Percentiles rank a stretch among this genome's conserved stretches.
These are phyloP conservation scores for Wallemia ichthyophaga DNA, from an alignment of 1,284 basidiomycete genomes.

Conservation along the genomic window DNA sequence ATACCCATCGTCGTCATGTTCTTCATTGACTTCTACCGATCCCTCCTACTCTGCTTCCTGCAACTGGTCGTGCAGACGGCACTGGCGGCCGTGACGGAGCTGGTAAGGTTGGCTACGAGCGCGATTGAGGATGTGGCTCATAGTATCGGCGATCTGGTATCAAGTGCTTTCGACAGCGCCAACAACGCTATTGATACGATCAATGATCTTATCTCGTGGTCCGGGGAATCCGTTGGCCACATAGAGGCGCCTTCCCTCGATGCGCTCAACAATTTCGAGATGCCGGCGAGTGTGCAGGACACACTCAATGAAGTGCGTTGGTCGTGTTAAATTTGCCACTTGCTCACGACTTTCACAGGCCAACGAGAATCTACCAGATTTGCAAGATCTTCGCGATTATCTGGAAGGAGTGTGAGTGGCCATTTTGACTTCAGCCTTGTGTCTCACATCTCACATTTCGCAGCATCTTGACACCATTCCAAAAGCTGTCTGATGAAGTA, in stretches of 20 bases:
- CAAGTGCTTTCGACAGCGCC: conserved; percentile 33
- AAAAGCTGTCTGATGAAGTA: conserved; percentile 52
- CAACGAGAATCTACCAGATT: conserved; percentile 27
- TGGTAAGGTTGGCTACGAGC: conserved; percentile 20
- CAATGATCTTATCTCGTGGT: conserved; percentile 34
- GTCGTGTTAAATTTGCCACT: too few relatives aligned
- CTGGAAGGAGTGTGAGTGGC: conserved; percentile 36
- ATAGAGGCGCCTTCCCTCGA: conserved; percentile 30
- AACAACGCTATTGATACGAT: conserved; percentile 39
- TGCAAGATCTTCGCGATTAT: conserved; percentile 38
- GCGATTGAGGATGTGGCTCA: conserved; percentile 31
- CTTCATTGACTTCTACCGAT: conserved; percentile 66
- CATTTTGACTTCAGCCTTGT: not conserved
- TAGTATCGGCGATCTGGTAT: conserved; percentile 31
- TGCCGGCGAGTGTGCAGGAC: conserved; percentile 50
- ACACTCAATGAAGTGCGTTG: conserved; percentile 22
- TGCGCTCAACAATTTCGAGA: conserved; percentile 40
- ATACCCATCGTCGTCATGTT: conserved; percentile 43
- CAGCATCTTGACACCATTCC: conserved; percentile 61
- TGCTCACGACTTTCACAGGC: too few relatives aligned
- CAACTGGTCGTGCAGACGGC: conserved; percentile 61
- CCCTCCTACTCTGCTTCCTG: conserved; percentile 67
- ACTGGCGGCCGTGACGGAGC: conserved; percentile 44
- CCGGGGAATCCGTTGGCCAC: conserved; percentile 1
- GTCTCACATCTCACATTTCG: not conserved